Percentiles rank a stretch among this genome's conserved stretches.
Evolutionary conservation across 2,329 filamentous ascomycete species (phyloP).

Genomic region (Paracoccidioides brasiliensis): DNA sequence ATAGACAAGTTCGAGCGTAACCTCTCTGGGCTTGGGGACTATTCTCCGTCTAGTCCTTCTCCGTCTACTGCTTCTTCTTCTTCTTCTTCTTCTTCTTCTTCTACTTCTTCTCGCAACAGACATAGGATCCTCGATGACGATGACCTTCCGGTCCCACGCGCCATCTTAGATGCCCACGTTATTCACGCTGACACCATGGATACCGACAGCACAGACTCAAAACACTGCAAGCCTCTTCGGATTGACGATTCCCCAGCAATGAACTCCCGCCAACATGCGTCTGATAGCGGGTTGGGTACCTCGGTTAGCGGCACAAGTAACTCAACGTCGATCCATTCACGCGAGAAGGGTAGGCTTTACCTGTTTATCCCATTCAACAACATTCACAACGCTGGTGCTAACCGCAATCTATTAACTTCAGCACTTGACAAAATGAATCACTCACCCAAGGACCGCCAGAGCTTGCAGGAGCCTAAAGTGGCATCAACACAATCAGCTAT

Average conservation of each 20-base stretch:
- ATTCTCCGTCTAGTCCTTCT: slow-evolving; percentile 24
- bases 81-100: slow-evolving; percentile 13
- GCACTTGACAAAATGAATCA: background rate
- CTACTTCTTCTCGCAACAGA: background rate
- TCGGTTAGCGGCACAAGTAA: slow-evolving; percentile 53
- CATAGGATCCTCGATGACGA: slow-evolving; percentile 33
- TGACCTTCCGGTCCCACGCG: slow-evolving; percentile 47
- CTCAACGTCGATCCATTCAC: slow-evolving; percentile 34
- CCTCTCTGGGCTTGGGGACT: slow-evolving; percentile 34
- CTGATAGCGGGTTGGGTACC: slow-evolving; percentile 78
- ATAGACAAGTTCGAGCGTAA: slow-evolving; percentile 53
- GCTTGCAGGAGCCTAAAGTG: background rate
- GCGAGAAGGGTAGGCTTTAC: slow-evolving; percentile 30
- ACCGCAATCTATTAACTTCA: slow-evolving; percentile 6
- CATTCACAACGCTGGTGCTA: slow-evolving; percentile 7
- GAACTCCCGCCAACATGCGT: slow-evolving; percentile 53
- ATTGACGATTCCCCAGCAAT: slow-evolving; percentile 16
- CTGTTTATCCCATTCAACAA: slow-evolving; percentile 18
- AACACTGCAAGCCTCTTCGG: slow-evolving; percentile 17
- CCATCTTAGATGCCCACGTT: slow-evolving; percentile 45
- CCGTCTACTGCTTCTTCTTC: slow-evolving; percentile 23
- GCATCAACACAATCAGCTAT: slow-evolving; percentile 40
- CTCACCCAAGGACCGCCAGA: background rate
- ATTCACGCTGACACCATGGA: slow-evolving; percentile 28
- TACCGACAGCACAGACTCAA: slow-evolving; percentile 17